Percentiles rank a stretch among this genome's conserved stretches.
Conservation (phyloP, 2,329 filamentous ascomycete species). For the Ascochyta fabae region DNA sequence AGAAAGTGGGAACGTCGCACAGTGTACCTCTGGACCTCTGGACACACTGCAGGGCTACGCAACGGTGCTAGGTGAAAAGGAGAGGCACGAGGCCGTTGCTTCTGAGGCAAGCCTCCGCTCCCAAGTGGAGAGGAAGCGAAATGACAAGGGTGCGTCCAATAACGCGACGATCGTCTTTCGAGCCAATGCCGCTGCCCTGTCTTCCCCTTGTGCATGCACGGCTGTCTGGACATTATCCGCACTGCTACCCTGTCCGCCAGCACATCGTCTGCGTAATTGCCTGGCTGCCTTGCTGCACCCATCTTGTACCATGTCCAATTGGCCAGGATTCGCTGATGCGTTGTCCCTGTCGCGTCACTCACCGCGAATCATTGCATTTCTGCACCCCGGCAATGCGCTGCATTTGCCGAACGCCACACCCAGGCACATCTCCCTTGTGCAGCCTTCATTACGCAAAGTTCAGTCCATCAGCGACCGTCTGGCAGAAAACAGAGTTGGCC, state of each 20-base stretch:
- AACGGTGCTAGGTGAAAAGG: conserved; percentile 20
- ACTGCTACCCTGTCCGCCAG: conserved; percentile 9
- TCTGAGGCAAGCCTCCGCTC: conserved; percentile 18
- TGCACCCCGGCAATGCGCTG: conserved; percentile 1
- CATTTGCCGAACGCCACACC: conserved; percentile 17
- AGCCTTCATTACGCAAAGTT: conserved; percentile 4
- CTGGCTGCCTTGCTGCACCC: conserved; percentile 12
- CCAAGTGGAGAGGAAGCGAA: conserved; percentile 20
- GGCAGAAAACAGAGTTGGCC: not conserved
- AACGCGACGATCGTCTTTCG: conserved; percentile 10
- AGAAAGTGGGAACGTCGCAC: conserved; percentile 14
- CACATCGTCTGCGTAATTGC: conserved; percentile 9
- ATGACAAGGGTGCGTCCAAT: conserved; percentile 22
- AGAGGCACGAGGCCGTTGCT: conserved; percentile 16
- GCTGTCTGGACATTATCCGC: conserved; percentile 1
- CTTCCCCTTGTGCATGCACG: conserved; percentile 12
- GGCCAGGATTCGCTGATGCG: conserved; percentile 26
- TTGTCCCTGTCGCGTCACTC: conserved; percentile 35
- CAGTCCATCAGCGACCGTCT: conserved; percentile 2
- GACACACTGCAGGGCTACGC: conserved; percentile 10
- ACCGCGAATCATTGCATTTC: conserved; percentile 22
- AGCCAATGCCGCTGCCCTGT: conserved; percentile 13
- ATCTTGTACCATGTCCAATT: conserved; percentile 16
- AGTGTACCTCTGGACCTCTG: conserved; percentile 15
- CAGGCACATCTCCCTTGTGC: conserved; percentile 15